phyloP scores from a whole-genome alignment of 2,329 filamentous ascomycete species.

The Peltaster fructicola region DNA sequence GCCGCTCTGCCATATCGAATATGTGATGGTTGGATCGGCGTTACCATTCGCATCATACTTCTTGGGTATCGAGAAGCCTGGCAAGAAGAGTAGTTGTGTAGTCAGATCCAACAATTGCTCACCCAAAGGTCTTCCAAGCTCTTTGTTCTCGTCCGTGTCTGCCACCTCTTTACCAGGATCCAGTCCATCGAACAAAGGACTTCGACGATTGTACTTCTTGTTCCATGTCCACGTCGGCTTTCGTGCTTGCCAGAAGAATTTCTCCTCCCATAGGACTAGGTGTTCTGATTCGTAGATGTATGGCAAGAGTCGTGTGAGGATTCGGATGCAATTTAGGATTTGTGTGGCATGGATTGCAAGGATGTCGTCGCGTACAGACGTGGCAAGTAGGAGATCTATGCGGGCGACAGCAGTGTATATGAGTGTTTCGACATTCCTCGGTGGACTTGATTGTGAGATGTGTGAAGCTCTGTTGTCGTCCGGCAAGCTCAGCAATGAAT shows the following conservation, averaged over 20 bases:
- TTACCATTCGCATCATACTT: slow-evolving; percentile 11
- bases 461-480: slow-evolving; percentile 55
- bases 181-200: slow-evolving; percentile 19
- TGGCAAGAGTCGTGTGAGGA: slow-evolving; percentile 75
- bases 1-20: slow-evolving; percentile 94
- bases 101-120: slow-evolving; percentile 87
- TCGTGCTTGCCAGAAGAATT: slow-evolving; percentile 62
- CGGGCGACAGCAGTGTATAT: slow-evolving; percentile 15
- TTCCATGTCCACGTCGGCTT: slow-evolving; percentile 14
- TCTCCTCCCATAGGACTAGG: slow-evolving; percentile 70
- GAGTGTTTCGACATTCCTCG: slow-evolving; percentile 18
- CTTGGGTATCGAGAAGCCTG: slow-evolving; percentile 64
- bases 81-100: slow-evolving; percentile 78
- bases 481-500: slow-evolving; percentile 10
- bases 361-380: slow-evolving; percentile 27
- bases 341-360: slow-evolving; percentile 69
- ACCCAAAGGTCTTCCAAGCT: slow-evolving; percentile 66
- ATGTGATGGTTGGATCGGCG: slow-evolving; percentile 45
- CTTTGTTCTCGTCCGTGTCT: slow-evolving; percentile 40
- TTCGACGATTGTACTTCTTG: slow-evolving; percentile 9
- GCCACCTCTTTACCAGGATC: slow-evolving; percentile 32
- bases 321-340: slow-evolving; percentile 85
- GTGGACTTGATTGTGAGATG: slow-evolving; percentile 34
- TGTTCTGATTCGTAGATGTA: slow-evolving; percentile 83
- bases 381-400: slow-evolving; percentile 9